Percentiles rank a stretch among this genome's conserved stretches.
Evolutionary conservation across 2,329 filamentous ascomycete species (phyloP).

Genomic region (Didymellaceae sp.): DNA sequence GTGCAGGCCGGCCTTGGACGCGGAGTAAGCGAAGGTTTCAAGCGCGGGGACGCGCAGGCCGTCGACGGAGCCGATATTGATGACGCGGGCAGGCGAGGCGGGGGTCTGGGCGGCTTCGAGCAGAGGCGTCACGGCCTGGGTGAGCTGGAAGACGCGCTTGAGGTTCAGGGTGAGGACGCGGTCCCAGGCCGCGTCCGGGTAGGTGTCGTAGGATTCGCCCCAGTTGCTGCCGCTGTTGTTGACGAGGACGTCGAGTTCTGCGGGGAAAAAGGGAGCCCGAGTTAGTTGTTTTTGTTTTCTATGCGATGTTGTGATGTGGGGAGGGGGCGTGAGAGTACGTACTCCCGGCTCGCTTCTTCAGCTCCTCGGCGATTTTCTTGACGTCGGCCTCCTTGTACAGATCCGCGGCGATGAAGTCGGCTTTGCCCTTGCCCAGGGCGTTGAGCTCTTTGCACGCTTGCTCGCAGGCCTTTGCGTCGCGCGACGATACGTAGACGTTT

Average conservation of each 20-base stretch:
- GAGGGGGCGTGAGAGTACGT: slow-evolving; percentile 1
- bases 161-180: slow-evolving; percentile 67
- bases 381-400: slow-evolving; percentile 68
- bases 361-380: slow-evolving; percentile 62
- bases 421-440: slow-evolving; percentile 61
- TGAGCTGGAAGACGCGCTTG: slow-evolving; percentile 70
- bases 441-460: slow-evolving; percentile 66
- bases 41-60: slow-evolving; percentile 65
- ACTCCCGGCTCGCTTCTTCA: slow-evolving; percentile 59
- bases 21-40: slow-evolving; percentile 66
- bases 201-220: slow-evolving; percentile 66
- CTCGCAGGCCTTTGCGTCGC: slow-evolving; percentile 66
- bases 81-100: slow-evolving; percentile 62
- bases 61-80: slow-evolving; percentile 71
- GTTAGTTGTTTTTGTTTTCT: too few relatives aligned
- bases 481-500: slow-evolving; percentile 73
- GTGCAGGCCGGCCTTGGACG: slow-evolving; percentile 68
- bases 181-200: slow-evolving; percentile 61
- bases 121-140: slow-evolving; percentile 67
- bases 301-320: not conserved
- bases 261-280: too few relatives aligned
- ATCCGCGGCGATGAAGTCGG: slow-evolving; percentile 67
- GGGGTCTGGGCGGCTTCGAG: slow-evolving; percentile 59
- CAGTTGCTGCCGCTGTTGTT: slow-evolving; percentile 72
- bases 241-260: slow-evolving; percentile 66